phyloP scores from a whole-genome alignment of 345 rosid genomes.

The Combretum micranthum region DNA sequence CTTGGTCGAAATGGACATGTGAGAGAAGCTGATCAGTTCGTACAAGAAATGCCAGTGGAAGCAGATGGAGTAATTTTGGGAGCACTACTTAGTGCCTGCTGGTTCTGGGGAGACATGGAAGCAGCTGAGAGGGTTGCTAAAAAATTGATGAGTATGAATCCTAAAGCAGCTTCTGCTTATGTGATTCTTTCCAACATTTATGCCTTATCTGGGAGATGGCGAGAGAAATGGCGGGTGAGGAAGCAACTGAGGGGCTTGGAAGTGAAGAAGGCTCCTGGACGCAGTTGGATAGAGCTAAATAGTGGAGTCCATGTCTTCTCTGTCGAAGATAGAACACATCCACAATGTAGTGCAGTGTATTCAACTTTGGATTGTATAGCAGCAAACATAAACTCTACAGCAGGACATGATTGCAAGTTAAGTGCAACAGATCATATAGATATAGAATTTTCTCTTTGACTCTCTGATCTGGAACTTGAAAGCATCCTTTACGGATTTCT shows the following conservation, averaged over 20 bases:
- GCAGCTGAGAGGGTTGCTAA: conserved; percentile 47
- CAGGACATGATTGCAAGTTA: conserved; percentile 5
- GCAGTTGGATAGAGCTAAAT: conserved; percentile 51
- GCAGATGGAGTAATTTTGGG: conserved; percentile 51
- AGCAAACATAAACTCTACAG: conserved; percentile 22
- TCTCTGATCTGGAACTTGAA: background rate
- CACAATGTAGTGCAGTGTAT: conserved; percentile 26
- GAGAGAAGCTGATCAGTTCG: conserved; percentile 48
- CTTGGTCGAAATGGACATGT: conserved; percentile 46
- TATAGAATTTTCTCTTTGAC: background rate
- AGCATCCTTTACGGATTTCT: too few relatives aligned
- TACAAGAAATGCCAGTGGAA: conserved; percentile 43
- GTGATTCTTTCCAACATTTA: conserved; percentile 47
- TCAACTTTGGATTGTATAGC: conserved; percentile 31
- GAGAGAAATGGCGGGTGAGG: conserved; percentile 40
- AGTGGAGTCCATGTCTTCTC: conserved; percentile 27
- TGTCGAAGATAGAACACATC: conserved; percentile 30
- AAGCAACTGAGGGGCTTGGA: conserved; percentile 32
- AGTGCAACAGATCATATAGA: background rate
- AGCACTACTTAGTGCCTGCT: conserved; percentile 48
- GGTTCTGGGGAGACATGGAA: conserved; percentile 46
- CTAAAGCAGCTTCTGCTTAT: conserved; percentile 30
- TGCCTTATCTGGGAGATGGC: conserved; percentile 43
- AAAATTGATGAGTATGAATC: conserved; percentile 27
- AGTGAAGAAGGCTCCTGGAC: conserved; percentile 48